Percentiles rank a stretch among this genome's conserved stretches.
Evolutionary conservation across 2,329 filamentous ascomycete genomes (phyloP).

Genomic region (Monosporascus sp.): DNA sequence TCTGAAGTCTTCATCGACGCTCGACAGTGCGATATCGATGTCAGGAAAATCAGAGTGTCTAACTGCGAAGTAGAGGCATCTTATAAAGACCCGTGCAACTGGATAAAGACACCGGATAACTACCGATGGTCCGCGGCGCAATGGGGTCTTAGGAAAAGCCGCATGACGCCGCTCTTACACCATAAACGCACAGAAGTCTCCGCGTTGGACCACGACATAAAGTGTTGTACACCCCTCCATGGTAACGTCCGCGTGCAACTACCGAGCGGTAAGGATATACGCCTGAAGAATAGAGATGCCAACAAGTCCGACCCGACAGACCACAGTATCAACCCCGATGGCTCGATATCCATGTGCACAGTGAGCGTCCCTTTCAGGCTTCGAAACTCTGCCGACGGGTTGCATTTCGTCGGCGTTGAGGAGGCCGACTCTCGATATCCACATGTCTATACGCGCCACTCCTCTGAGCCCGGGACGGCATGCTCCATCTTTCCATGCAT

Average conservation of each 20-base stretch:
- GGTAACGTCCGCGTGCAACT: slow-evolving; percentile 41
- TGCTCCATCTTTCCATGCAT: slow-evolving; percentile 91
- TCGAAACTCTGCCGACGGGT: slow-evolving; percentile 71
- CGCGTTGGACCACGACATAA: slow-evolving; percentile 48
- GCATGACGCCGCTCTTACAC: slow-evolving; percentile 49
- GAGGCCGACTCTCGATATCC: slow-evolving; percentile 78
- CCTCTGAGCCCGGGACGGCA: slow-evolving; percentile 69
- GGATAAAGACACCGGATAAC: slow-evolving; percentile 53
- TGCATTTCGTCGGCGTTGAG: slow-evolving; percentile 87
- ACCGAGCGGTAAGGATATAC: slow-evolving; percentile 30
- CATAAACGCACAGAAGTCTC: slow-evolving; percentile 48
- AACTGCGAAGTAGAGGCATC: slow-evolving; percentile 37
- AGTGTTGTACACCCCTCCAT: slow-evolving; percentile 51
- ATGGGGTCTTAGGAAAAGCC: slow-evolving; percentile 68
- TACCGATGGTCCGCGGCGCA: slow-evolving; percentile 66
- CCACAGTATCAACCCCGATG: slow-evolving; percentile 19
- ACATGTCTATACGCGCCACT: slow-evolving; percentile 85
- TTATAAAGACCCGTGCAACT: slow-evolving; percentile 62
- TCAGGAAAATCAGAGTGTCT: slow-evolving; percentile 47
- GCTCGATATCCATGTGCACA: slow-evolving; percentile 37
- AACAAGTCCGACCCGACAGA: slow-evolving; percentile 36
- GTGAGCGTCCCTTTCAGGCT: slow-evolving; percentile 71
- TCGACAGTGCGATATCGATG: slow-evolving; percentile 55
- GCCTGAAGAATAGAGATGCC: slow-evolving; percentile 21
- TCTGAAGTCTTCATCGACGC: slow-evolving; percentile 55